Evolutionary conservation across 164 flowering plant genomes (phyloP).

Genomic region (Nymphaea thermarum): DNA sequence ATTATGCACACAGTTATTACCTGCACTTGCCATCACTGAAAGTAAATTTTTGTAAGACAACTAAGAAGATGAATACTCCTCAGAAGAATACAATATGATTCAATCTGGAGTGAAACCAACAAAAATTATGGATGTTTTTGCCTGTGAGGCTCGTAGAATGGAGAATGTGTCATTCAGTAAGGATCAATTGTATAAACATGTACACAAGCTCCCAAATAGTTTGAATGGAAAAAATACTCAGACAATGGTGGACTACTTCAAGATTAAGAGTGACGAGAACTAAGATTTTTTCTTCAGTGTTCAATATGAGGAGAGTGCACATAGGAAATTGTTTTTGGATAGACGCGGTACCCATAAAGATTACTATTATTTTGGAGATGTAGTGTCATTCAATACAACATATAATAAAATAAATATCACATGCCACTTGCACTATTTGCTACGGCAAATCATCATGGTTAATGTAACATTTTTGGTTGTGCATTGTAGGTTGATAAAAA

Average conservation of each 20-base stretch:
- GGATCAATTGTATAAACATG: too few relatives aligned
- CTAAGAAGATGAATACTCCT: too few relatives aligned
- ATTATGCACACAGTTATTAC: not conserved
- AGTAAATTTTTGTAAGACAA: not conserved
- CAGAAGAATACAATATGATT: too few relatives aligned
- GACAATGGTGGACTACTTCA: conserved; percentile 1
- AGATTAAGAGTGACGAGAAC: not conserved
- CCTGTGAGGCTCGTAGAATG: too few relatives aligned
- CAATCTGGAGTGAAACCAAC: too few relatives aligned
- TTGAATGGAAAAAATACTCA: not conserved
- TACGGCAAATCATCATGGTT: conserved; percentile 5
- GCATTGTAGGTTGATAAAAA: conserved; percentile 3
- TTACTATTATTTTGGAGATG: conserved; percentile 7
- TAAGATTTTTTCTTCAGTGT: conserved; percentile 1
- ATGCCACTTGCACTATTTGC: conserved; percentile 5
- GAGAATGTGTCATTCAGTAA: too few relatives aligned
- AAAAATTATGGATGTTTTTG: too few relatives aligned
- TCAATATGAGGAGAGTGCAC: conserved; percentile 2
- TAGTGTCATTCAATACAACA: conserved; percentile 4
- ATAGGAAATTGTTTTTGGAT: conserved; percentile 7
- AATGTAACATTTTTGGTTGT: conserved; percentile 4
- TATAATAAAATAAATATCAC: conserved; percentile 2
- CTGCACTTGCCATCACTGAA: not conserved
- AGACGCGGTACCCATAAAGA: not conserved
- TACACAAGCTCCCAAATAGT: too few relatives aligned